Evolutionary conservation across 164 flowering plant genomes (phyloP).

Genomic region (Sextonia rubra): DNA sequence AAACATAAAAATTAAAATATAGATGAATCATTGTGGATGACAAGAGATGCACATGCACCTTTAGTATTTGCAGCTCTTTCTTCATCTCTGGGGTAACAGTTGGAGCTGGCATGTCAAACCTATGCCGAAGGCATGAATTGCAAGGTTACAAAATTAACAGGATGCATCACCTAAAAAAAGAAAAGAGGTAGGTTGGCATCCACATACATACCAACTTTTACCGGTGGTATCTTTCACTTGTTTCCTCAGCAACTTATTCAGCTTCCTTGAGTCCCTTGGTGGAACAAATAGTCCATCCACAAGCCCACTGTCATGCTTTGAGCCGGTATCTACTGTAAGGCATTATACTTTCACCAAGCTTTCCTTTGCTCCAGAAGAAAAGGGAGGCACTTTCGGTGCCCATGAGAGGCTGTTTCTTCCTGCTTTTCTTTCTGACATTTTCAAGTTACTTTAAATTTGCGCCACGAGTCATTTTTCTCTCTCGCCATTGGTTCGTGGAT

Average conservation of each 20-base stretch:
- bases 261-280: constrained; percentile 64
- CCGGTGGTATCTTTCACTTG: constrained; percentile 83
- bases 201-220: constrained; percentile 53
- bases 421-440: constrained; percentile 37
- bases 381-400: constrained; percentile 53
- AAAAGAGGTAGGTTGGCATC: background rate
- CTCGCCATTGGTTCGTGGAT: background rate
- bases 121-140: constrained; percentile 8
- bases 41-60: too few relatives aligned
- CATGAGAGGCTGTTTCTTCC: constrained; percentile 50
- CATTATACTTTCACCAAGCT: constrained; percentile 11
- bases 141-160: background rate
- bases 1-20: too few relatives aligned
- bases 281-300: constrained; percentile 81
- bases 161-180: background rate
- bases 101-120: constrained; percentile 97
- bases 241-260: constrained; percentile 55
- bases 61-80: constrained; percentile 72
- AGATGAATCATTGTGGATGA: too few relatives aligned
- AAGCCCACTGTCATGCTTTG: constrained; percentile 49
- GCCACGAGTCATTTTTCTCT: background rate
- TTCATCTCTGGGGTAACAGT: constrained; percentile 77
- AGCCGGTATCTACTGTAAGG: constrained; percentile 20
- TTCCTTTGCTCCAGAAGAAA: constrained; percentile 15
- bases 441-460: too few relatives aligned